These are phyloP conservation scores for Cladophialophora bantiana DNA, from an alignment of 2,329 filamentous ascomycete genomes.

Conservation along the genomic window DNA sequence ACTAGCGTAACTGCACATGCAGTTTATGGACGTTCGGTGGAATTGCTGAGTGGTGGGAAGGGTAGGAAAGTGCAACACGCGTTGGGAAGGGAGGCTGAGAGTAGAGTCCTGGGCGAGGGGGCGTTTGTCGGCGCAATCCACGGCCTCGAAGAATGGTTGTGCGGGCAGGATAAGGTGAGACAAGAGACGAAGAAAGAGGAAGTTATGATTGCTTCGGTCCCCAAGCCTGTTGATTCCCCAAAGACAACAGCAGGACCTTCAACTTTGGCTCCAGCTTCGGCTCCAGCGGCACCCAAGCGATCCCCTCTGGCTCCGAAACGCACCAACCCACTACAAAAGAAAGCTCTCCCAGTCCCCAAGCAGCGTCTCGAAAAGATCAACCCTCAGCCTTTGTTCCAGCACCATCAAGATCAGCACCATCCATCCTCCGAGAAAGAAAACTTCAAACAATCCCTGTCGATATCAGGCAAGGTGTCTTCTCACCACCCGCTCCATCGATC, in stretches of 20 bases:
- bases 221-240: not conserved
- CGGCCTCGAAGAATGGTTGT: conserved; percentile 39
- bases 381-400: conserved; percentile 1
- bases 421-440: conserved; percentile 35
- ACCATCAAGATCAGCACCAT: not conserved
- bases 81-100: conserved; percentile 39
- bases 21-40: conserved; percentile 30
- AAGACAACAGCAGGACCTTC: not conserved
- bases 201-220: conserved; percentile 1
- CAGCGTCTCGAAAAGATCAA: conserved; percentile 33
- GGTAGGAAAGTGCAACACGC: conserved; percentile 39
- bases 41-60: conserved; percentile 33
- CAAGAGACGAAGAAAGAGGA: conserved; percentile 18
- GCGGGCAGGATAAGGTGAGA: conserved; percentile 29
- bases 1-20: conserved; percentile 34
- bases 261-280: not conserved
- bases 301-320: conserved; percentile 39
- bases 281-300: conserved; percentile 23
- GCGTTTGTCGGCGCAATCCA: conserved; percentile 38
- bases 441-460: conserved; percentile 30
- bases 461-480: conserved; percentile 8
- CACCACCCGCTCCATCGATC: conserved; percentile 1
- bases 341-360: conserved; percentile 37
- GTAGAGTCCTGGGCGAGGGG: conserved; percentile 36
- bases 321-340: conserved; percentile 36